Percentiles rank a stretch among this genome's conserved stretches.
These are phyloP conservation scores for Noccaea caerulescens DNA, from an alignment of 345 rosid species.

Conservation along the genomic window DNA sequence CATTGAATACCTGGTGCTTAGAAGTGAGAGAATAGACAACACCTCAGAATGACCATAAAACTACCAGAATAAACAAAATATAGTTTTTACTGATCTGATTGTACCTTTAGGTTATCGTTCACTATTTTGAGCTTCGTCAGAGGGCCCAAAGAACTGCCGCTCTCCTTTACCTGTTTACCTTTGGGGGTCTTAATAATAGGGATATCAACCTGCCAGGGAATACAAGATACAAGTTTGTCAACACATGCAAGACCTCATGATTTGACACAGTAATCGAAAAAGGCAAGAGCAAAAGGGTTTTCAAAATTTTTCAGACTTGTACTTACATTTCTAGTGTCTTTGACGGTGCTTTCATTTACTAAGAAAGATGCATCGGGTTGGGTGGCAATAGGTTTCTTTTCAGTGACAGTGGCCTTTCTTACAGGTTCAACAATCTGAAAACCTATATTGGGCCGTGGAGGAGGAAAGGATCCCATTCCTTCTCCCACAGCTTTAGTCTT, in stretches of 20 bases:
- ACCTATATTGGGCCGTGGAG: slow-evolving; percentile 50
- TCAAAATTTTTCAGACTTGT: slow-evolving; percentile 12
- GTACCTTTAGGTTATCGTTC: slow-evolving; percentile 75
- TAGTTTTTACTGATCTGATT: slow-evolving; percentile 22
- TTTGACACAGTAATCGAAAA: slow-evolving; percentile 11
- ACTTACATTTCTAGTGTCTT: slow-evolving; percentile 69
- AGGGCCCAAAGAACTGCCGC: slow-evolving; percentile 42
- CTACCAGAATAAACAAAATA: slow-evolving; percentile 16
- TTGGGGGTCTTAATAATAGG: slow-evolving; percentile 56
- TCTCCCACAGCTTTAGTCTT: slow-evolving; percentile 54
- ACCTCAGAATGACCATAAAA: slow-evolving; percentile 24
- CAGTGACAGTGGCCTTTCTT: slow-evolving; percentile 56
- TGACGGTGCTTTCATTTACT: slow-evolving; percentile 48
- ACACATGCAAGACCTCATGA: slow-evolving; percentile 13
- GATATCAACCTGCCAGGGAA: slow-evolving; percentile 63
- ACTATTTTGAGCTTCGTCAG: slow-evolving; percentile 73
- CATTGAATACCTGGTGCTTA: slow-evolving; percentile 68
- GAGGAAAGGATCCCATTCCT: slow-evolving; percentile 51
- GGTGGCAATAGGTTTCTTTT: slow-evolving; percentile 47
- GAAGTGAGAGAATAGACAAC: slow-evolving; percentile 19
- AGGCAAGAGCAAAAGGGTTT: not conserved
- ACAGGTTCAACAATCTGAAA: slow-evolving; percentile 52
- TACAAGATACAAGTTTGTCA: slow-evolving; percentile 32
- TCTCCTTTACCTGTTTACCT: slow-evolving; percentile 60
- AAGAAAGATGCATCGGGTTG: slow-evolving; percentile 52